Evolutionary conservation across 129 eudicot genomes (phyloP), one percentile per base, ranked within the genome.

Genomic region (Flaveria trinervia): DNA sequence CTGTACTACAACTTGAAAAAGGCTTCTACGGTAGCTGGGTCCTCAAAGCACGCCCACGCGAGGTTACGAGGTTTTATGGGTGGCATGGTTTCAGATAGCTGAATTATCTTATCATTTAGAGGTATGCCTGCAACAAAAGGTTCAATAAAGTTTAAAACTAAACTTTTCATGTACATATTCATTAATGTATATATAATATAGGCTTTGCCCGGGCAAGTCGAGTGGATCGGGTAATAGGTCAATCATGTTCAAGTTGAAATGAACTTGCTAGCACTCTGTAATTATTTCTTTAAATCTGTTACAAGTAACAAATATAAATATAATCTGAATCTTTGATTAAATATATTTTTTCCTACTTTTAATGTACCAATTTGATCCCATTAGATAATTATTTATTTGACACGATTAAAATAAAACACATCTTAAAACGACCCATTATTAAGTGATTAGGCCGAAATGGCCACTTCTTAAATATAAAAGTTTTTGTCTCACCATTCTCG

Each of bases 401-500:
- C 39, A 4, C 39, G 39, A 4, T 33, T 33, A 5, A 7, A 33
- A 20, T 33, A 36, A 4, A 36, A 36, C 41, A 36, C 41, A 36
- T 5, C 41, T 36, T 5, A 36, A 36, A 36, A 4, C 41, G 41
- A 36, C 41, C 41, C 41, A 36, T 36, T 36, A 1, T 5, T 36
- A 36, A 36, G 5, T 30, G 4, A 36, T 36, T 36, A 36, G 50
- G 50, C 13, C 4, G 6, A 12, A 13, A 49, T 3, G 14, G 3
- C 5, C 16, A 13, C 54, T 17, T 11, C 54, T 48, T 13, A 68
- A 5, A 36, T 65, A 36, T 7, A 55, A 18, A 9, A 18, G 2
- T 10, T 30, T 33, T 50, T 4, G 69, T 74, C 85, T 84, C 52
- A 89, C 93, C 93, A 45, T 82, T 70, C 7, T 76, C 30, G 62